Base-by-base conservation (phyloP, 2,329 filamentous ascomycete genomes). In the Penicillium palitans region DNA sequence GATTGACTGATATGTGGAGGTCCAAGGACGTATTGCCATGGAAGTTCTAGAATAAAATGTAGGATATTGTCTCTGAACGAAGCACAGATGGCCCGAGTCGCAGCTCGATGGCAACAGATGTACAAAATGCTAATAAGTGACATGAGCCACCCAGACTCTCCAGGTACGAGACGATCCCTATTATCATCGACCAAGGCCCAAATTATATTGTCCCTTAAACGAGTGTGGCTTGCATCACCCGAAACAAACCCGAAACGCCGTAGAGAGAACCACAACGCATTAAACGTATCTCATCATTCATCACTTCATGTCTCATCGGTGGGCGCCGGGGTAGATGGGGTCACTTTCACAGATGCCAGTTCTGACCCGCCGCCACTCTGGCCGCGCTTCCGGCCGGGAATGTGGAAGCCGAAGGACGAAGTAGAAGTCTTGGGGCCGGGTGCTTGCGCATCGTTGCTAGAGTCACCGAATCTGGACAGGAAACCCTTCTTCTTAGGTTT, bases 401-500 rank as follows among this genome's bases (percentile, higher is more conserved):
- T 82, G 66, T 89, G 84, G 72, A 92, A 90, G 73, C 74, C 84
- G 77, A 77, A 74, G 77, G 82, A 74, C 69, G 72, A 76, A 61
- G 71, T 78, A 24, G 73, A 72, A 29, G 76, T 76, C 57, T 79
- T 78, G 50, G 25, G 69, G 8, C 51, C 51, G 12, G 72, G 56
- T 46, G 65, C 42, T 24, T 76, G 73, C 17, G 76, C 69, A 44
- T 75, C 75, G 35, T 58, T 64, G 24, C 69, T 71, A 61, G 74
- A 75, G 58, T 93, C 89, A 52, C 88, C 89, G 69, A 97, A 92
- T 64, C 89, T 87, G 49, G 91, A 83, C 50, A 77, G 76, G 64
- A 98, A 91, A 70, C 96, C 88, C 58, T 87, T 87, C 79, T 91
- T 93, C 80, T 91, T 92, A 17, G 83, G 79, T 61, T 84, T 83